Evolutionary conservation across 805 yeast genomes (phyloP).

Genomic region (Metschnikowia peoriensis): DNA sequence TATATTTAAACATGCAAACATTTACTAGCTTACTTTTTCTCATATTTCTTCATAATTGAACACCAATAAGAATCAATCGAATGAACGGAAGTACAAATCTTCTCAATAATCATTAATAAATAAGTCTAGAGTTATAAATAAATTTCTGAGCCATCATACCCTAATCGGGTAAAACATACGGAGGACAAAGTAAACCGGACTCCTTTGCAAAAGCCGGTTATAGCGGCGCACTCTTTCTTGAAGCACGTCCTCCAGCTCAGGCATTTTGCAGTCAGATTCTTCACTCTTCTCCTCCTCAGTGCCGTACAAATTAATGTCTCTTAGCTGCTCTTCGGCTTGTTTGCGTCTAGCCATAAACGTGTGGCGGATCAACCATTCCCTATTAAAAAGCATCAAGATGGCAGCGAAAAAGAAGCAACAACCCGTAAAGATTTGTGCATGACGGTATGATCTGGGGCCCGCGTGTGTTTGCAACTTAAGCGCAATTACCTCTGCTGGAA

Average conservation of each 20-base stretch:
- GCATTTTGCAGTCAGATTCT: background rate
- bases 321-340: conserved; percentile 8
- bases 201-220: conserved; percentile 9
- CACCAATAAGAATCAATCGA: no score
- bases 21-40: no score
- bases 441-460: conserved; percentile 39
- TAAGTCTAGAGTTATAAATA: no score
- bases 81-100: no score
- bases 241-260: conserved; percentile 4
- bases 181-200: conserved; percentile 5
- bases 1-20: no score
- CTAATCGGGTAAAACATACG: conserved; percentile 19
- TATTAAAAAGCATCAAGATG: conserved; percentile 42
- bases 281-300: background rate
- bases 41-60: no score
- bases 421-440: conserved; percentile 63
- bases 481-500: conserved; percentile 55
- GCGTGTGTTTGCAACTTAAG: conserved; percentile 25
- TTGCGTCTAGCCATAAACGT: conserved; percentile 10
- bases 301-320: background rate
- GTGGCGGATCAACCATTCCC: conserved; percentile 49
- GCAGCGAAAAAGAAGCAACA: conserved; percentile 43
- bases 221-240: conserved; percentile 12
- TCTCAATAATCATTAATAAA: no score
- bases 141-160: conserved; percentile 1